phyloP scores from a whole-genome alignment of 192 early-diverging fungal genomes.

The Coemansia sp. region DNA sequence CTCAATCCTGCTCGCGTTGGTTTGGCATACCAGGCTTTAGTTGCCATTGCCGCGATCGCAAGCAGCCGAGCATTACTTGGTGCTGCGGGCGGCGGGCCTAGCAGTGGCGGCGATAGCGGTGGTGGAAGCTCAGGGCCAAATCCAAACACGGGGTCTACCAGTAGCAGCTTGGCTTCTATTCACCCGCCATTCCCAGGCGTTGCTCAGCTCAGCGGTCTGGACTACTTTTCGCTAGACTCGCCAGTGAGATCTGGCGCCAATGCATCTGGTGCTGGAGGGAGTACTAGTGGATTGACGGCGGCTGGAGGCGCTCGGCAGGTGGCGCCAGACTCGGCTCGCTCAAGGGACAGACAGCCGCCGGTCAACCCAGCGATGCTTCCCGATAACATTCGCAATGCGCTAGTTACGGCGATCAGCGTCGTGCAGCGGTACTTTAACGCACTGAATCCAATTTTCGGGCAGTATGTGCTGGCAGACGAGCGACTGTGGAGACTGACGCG shows the following conservation, averaged over 20 bases:
- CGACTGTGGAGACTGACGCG: conserved; percentile 47
- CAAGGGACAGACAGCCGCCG: neutral
- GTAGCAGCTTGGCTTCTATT: neutral
- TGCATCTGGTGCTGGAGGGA: neutral
- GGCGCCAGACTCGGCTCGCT: neutral
- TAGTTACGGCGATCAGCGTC: conserved; percentile 34
- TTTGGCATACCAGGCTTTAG: conserved; percentile 48
- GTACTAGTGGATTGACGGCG: neutral
- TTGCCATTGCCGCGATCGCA: conserved; percentile 46
- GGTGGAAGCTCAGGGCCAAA: neutral
- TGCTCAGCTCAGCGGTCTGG: conserved; percentile 46
- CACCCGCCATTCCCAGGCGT: conserved; percentile 48
- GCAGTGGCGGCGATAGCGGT: neutral
- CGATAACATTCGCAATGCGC: conserved; percentile 35
- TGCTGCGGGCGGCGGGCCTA: neutral
- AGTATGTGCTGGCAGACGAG: conserved; percentile 47
- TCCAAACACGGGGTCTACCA: neutral
- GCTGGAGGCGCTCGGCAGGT: neutral
- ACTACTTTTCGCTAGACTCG: conserved; percentile 23
- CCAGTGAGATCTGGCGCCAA: neutral
- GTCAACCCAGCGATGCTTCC: conserved; percentile 35
- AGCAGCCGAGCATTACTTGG: conserved; percentile 13
- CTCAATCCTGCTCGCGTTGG: conserved; percentile 51
- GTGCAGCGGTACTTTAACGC: conserved; percentile 49
- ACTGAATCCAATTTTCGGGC: conserved; percentile 45